Percentiles rank a stretch among this genome's conserved stretches.
Conservation (phyloP, 2,329 filamentous ascomycete species). For the Ophiostoma perfectum region DNA sequence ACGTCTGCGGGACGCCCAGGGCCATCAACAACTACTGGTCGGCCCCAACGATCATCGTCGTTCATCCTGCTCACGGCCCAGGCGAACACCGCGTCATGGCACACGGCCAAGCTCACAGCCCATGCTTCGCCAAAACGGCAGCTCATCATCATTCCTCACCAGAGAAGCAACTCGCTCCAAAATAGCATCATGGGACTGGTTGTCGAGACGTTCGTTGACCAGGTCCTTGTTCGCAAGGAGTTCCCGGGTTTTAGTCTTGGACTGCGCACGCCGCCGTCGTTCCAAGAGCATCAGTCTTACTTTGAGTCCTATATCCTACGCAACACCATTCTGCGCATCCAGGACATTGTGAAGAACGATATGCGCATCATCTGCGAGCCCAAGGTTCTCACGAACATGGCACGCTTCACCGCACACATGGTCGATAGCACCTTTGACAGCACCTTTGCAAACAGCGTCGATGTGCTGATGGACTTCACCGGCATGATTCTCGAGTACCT, state of each 20-base stretch:
- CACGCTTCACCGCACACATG: slow-evolving; percentile 72
- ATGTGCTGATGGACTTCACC: slow-evolving; percentile 76
- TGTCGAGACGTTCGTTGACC: slow-evolving; percentile 75
- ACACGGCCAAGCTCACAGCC: slow-evolving; percentile 57
- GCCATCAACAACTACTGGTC: background rate
- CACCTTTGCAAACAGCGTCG: slow-evolving; percentile 88
- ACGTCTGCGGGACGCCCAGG: background rate
- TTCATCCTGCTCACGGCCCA: slow-evolving; percentile 82
- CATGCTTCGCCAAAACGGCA: slow-evolving; percentile 56
- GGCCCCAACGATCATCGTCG: slow-evolving; percentile 74
- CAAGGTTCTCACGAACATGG: slow-evolving; percentile 78
- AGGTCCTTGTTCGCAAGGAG: slow-evolving; percentile 79
- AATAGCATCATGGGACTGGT: slow-evolving; percentile 74
- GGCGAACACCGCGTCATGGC: slow-evolving; percentile 52
- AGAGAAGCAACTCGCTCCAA: slow-evolving; percentile 63
- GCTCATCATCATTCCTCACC: slow-evolving; percentile 38
- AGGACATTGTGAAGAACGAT: slow-evolving; percentile 63
- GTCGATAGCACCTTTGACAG: slow-evolving; percentile 90
- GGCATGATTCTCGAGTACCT: slow-evolving; percentile 83
- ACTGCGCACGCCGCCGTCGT: slow-evolving; percentile 82
- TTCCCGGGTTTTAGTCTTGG: slow-evolving; percentile 84
- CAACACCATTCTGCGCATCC: slow-evolving; percentile 65
- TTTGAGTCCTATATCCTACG: slow-evolving; percentile 87
- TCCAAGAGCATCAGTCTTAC: slow-evolving; percentile 89
- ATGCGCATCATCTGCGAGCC: slow-evolving; percentile 72